Evolutionary conservation across 31 red algal species (phyloP), one percentile per base, ranked within the genome.

Genomic region (Endocladia muricata): DNA sequence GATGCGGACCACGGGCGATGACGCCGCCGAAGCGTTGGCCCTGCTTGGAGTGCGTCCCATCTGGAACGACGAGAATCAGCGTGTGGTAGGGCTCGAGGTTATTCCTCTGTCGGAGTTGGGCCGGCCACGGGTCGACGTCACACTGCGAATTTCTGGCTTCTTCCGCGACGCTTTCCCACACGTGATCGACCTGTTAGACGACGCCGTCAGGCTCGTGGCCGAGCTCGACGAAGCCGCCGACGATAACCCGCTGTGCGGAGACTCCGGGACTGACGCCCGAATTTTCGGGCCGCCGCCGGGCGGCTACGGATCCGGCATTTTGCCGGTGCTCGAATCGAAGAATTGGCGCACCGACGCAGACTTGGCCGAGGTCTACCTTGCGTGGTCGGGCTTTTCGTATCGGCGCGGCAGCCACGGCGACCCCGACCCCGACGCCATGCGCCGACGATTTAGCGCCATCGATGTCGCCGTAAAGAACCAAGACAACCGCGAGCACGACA

Each of bases 111-210:
- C 79, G 60, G 90, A 93, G 77, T 67, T 93, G 4, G 90, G 90
- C 7, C 67, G 90, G 23, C 85, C 90, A 0, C 73, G 90, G 29
- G 67, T 93, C n/a, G 90, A 93, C 41, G 90, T 93, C 4, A 85
- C 89, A 4, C 76, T 93, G 28, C 89, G 69, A 11, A 71, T 70
- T 37, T 91, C 86, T 4, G 90, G 90, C 34, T 62, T 93, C 22
- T 93, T 93, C 64, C 90, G 90, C 64, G 90, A 93, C 58, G 51
- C 89, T 54, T 91, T 93, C 26, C 84, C 85, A 32, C 81, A 90
- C 61, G 85, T 89, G 41, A 93, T 93, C 74, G 76, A 41, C 9
- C 51, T 93, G 36, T 34, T 93, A 30, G 90, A 89, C 86, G 41
- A 77, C 1, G 90, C 74, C 19, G 59, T 89, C 57, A 90, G 82